Percentiles rank a stretch among this genome's conserved stretches.
Evolutionary conservation across 2,329 filamentous ascomycete species (phyloP).

Genomic region (Clarireedia monteithiana): DNA sequence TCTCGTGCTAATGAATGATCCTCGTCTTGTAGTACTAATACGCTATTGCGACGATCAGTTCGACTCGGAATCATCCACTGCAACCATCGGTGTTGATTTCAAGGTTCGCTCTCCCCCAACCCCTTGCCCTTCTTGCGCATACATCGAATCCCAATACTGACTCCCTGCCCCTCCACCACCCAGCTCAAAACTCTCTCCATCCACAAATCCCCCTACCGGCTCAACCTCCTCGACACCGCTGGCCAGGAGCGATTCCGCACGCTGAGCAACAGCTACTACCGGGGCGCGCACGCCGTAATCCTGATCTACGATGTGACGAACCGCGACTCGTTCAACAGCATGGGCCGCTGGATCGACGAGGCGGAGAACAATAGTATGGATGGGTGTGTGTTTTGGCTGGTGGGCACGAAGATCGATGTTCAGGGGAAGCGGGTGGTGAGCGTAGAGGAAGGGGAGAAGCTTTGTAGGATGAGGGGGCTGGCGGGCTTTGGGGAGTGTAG

Average conservation of each 20-base stretch:
- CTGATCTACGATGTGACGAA: slow-evolving; percentile 87
- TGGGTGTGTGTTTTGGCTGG: slow-evolving; percentile 42
- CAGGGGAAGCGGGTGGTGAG: slow-evolving; percentile 37
- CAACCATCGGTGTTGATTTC: slow-evolving; percentile 51
- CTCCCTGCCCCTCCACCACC: slow-evolving; percentile 26
- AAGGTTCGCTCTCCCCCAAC: slow-evolving; percentile 34
- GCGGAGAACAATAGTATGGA: slow-evolving; percentile 42
- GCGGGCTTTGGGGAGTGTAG: slow-evolving; percentile 45
- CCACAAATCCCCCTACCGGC: slow-evolving; percentile 41
- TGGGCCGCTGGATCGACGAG: slow-evolving; percentile 48
- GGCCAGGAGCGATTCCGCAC: slow-evolving; percentile 95
- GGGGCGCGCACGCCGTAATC: slow-evolving; percentile 90
- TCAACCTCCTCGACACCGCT: slow-evolving; percentile 69
- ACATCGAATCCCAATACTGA: neutral
- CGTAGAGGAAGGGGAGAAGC: slow-evolving; percentile 38
- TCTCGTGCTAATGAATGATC: neutral
- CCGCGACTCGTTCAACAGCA: slow-evolving; percentile 41
- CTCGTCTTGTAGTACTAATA: slow-evolving; percentile 36
- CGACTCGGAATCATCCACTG: slow-evolving; percentile 45
- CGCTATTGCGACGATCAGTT: slow-evolving; percentile 51
- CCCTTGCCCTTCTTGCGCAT: neutral
- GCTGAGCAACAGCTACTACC: slow-evolving; percentile 90
- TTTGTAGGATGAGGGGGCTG: slow-evolving; percentile 34
- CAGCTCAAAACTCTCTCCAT: slow-evolving; percentile 46
- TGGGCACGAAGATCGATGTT: slow-evolving; percentile 44